Conservation (phyloP, 441 rosid species). For the Gossypium trilobum region DNA sequence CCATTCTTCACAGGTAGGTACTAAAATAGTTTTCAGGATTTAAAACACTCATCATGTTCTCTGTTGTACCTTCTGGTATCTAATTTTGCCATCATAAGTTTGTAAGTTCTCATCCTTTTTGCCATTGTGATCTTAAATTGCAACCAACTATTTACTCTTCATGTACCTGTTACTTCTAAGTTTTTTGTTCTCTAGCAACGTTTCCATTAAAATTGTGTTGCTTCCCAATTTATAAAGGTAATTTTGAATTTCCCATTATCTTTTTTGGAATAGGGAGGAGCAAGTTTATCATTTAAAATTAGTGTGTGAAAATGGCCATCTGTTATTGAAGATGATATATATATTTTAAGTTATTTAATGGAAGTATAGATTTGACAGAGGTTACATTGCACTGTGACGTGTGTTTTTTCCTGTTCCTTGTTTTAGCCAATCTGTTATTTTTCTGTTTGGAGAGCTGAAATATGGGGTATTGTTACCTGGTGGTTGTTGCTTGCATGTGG, state of each 20-base stretch:
- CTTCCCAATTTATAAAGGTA: neutral
- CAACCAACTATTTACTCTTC: neutral
- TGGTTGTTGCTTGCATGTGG: neutral
- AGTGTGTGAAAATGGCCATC: neutral
- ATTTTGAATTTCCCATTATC: neutral
- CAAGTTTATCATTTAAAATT: neutral
- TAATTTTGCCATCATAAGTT: constrained; percentile 2
- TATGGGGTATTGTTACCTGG: neutral
- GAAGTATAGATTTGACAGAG: neutral
- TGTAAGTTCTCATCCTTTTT: neutral
- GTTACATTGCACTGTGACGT: neutral
- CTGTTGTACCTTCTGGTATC: neutral
- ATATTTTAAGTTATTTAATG: neutral
- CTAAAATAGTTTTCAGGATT: constrained; percentile 1
- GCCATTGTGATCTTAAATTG: neutral
- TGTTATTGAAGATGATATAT: neutral
- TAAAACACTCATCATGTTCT: neutral
- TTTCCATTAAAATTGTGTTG: neutral
- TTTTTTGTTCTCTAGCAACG: neutral
- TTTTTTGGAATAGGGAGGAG: neutral
- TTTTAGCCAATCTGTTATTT: neutral
- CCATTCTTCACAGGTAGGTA: constrained; percentile 43
- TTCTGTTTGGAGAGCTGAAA: neutral
- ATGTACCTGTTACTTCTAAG: neutral
- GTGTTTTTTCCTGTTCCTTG: neutral